Base-by-base conservation (phyloP, 331 rosid species). In the Cydonia oblonga region DNA sequence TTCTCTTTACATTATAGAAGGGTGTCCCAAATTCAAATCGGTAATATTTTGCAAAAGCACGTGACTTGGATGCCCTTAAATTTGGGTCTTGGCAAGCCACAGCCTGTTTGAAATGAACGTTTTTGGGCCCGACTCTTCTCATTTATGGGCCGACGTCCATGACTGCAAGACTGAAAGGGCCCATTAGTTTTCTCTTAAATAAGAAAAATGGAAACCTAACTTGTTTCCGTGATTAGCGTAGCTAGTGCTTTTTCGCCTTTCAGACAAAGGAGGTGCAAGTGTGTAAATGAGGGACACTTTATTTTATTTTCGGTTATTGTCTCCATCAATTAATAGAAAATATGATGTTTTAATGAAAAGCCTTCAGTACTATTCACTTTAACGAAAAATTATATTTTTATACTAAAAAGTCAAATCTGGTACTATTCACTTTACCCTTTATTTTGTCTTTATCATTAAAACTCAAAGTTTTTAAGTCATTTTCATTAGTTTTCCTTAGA, bases 191-290 rank as follows among this genome's bases (percentile, higher is more conserved):
- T 49, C 54, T 6, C 20, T 16, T 1, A 2, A 49, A 16, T 20
- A 49, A 49, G 54, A 49, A 49, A 49, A 20, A 24, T 22, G 28
- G 63, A 70, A 33, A 69, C 20, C 32, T 53, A 40, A 32, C 22
- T 54, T n/a, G 3, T 51, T 54, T 56, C 96, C 96, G 97, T 82
- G 88, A 92, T 85, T 74, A 70, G 82, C 92, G 97, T 82, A 54
- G 88, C 74, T 0, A 20, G 20, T 6, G 54, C 7, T 6, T 16
- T 49, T 49, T 16, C 9, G 54, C 54, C 9, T 18, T 49, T 49
- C 54, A 49, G 85, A 88, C 81, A 73, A 72, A 46, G 80, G 25
- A 13, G 9, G 40, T 30, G 22, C 42, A 38, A 3, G 42, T 38
- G 13, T 10, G 13, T 8, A 9, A 13, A 64, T 22, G 74, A 6